phyloP scores from a whole-genome alignment of 352 stramenopile genomes.

The Thraustochytrium striatum region DNA sequence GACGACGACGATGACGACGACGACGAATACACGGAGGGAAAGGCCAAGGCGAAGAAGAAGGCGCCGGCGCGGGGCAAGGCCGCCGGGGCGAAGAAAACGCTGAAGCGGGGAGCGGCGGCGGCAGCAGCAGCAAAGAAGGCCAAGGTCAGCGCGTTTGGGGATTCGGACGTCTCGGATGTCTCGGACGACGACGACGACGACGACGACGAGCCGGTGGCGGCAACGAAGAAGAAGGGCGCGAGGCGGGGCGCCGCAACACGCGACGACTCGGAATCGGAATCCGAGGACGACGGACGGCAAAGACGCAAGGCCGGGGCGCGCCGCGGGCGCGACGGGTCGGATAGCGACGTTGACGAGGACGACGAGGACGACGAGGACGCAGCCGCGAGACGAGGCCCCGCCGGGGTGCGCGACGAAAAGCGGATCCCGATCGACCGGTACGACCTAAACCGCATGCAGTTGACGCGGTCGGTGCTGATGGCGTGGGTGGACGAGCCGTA shows the following conservation, averaged over 20 bases:
- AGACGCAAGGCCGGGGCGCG: too few relatives aligned
- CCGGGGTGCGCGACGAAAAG: not conserved
- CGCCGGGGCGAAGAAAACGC: not conserved
- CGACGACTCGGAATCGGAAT: too few relatives aligned
- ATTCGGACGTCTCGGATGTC: too few relatives aligned
- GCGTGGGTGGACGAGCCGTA: constrained; percentile 10
- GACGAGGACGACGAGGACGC: constrained; percentile 2
- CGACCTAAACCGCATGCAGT: constrained; percentile 14
- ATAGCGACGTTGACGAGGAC: not conserved
- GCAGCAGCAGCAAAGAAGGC: not conserved
- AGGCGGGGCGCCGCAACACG: too few relatives aligned
- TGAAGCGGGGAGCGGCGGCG: too few relatives aligned
- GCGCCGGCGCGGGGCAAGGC: not conserved
- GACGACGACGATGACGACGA: not conserved
- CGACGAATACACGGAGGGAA: not conserved
- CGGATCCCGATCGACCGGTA: not conserved
- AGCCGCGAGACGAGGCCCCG: not conserved
- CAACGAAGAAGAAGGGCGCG: too few relatives aligned
- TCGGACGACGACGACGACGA: too few relatives aligned
- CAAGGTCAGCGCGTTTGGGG: not conserved
- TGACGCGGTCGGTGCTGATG: constrained; percentile 8
- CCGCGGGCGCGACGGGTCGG: not conserved
- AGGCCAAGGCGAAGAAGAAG: not conserved
- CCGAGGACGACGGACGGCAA: too few relatives aligned
- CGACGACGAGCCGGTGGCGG: too few relatives aligned